phyloP scores from a whole-genome alignment of 2,329 filamentous ascomycete species.

The Parascedosporium putredinis region DNA sequence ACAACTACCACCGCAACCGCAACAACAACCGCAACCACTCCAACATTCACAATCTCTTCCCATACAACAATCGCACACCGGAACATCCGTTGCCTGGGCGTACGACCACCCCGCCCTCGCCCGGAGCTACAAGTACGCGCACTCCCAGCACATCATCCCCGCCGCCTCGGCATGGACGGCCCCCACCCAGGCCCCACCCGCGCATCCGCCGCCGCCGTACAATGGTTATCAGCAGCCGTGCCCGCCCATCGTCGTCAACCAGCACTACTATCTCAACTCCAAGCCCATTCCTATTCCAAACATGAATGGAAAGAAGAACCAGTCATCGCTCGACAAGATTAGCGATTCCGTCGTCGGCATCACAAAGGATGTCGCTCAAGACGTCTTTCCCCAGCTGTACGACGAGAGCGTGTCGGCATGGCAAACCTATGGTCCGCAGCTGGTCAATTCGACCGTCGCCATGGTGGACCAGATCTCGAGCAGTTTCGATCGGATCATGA shows the following conservation, averaged over 20 bases:
- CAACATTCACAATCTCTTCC: conserved; percentile 8
- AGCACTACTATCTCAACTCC: conserved; percentile 35
- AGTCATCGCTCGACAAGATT: background rate
- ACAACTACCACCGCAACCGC: background rate
- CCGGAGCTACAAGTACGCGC: conserved; percentile 15
- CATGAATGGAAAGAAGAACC: conserved; percentile 1
- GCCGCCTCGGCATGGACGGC: conserved; percentile 15
- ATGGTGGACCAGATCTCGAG: conserved; percentile 5
- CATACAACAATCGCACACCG: conserved; percentile 4
- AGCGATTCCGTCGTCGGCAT: background rate
- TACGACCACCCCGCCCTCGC: conserved; percentile 11
- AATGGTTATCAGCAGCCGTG: conserved; percentile 9
- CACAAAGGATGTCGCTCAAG: background rate
- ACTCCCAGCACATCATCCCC: conserved; percentile 14
- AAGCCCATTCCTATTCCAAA: background rate
- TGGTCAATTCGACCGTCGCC: conserved; percentile 3
- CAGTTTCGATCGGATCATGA: conserved; percentile 4
- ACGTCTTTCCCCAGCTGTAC: conserved; percentile 6
- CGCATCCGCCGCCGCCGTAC: background rate
- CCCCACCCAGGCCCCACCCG: conserved; percentile 7
- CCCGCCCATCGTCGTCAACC: conserved; percentile 39
- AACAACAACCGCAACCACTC: conserved; percentile 6
- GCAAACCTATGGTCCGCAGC: conserved; percentile 6
- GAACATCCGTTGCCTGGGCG: conserved; percentile 10
- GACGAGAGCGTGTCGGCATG: conserved; percentile 3